These are phyloP conservation scores for Licmophora abbreviata DNA, from an alignment of 108 stramenopile species.

Conservation along the genomic window DNA sequence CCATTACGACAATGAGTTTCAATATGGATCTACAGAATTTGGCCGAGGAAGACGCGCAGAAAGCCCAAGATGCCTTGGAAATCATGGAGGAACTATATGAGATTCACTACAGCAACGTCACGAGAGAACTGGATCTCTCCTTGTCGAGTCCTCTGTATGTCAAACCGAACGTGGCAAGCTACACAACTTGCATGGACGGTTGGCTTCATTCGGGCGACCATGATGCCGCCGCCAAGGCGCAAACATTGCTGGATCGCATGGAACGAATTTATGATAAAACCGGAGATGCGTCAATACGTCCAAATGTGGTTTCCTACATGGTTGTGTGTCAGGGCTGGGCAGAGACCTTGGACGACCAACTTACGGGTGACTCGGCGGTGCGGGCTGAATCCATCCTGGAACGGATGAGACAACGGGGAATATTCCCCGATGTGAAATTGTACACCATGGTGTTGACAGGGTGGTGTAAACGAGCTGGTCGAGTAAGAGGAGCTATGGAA, in stretches of 20 bases:
- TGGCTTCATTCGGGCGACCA: constrained; percentile 15
- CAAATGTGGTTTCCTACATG: constrained; percentile 18
- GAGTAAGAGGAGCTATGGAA: constrained; percentile 19
- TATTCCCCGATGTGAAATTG: constrained; percentile 15
- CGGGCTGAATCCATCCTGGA: constrained; percentile 20
- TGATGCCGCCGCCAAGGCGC: constrained; percentile 12
- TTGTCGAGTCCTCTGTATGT: constrained; percentile 2
- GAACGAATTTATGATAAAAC: constrained; percentile 11
- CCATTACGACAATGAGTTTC: constrained; percentile 12
- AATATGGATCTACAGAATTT: constrained; percentile 33
- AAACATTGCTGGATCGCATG: constrained; percentile 24
- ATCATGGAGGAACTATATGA: constrained; percentile 27
- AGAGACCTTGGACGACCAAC: constrained; percentile 7
- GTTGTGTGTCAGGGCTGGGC: constrained; percentile 34
- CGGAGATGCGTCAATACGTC: background rate
- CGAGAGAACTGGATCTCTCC: background rate
- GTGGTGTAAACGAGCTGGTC: constrained; percentile 29
- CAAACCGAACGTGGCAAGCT: constrained; percentile 26
- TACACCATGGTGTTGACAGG: constrained; percentile 29
- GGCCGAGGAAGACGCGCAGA: constrained; percentile 19
- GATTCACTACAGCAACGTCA: background rate
- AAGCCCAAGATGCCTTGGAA: constrained; percentile 28
- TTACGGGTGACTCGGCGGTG: constrained; percentile 13
- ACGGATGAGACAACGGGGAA: constrained; percentile 13
- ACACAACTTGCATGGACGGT: constrained; percentile 36